Conservation (phyloP, 257 asterid species). For the Capsicum chinense region DNA sequence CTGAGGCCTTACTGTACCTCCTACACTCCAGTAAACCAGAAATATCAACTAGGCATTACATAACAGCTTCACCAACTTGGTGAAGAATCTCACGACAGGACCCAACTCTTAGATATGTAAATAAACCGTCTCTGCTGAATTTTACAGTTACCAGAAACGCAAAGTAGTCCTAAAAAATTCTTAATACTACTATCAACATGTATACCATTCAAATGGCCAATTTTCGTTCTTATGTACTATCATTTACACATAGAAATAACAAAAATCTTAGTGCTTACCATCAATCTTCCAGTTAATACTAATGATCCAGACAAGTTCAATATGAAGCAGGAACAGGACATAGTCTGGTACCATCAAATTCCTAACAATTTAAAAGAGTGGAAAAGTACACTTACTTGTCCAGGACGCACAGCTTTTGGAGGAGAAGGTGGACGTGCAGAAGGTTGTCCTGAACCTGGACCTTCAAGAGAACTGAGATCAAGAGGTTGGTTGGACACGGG, state of each 20-base stretch:
- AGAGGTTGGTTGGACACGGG: conserved; percentile 74
- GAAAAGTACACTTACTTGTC: conserved; percentile 64
- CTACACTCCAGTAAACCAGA: background rate
- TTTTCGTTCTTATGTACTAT: background rate
- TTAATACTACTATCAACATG: background rate
- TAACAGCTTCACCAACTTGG: background rate
- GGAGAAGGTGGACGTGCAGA: conserved; percentile 74
- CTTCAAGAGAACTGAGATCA: conserved; percentile 97
- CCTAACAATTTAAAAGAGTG: background rate
- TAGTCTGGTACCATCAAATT: background rate
- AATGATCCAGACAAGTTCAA: conserved; percentile 16
- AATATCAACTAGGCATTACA: conserved; percentile 8
- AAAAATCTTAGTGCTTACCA: background rate
- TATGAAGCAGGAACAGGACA: background rate
- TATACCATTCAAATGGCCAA: background rate
- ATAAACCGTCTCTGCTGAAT: background rate
- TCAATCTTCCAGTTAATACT: conserved; percentile 3
- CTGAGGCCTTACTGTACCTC: conserved; percentile 16
- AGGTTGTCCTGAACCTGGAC: conserved; percentile 69
- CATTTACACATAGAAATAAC: conserved; percentile 22
- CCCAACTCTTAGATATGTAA: background rate
- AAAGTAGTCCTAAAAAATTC: background rate
- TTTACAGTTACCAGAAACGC: background rate
- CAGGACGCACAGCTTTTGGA: conserved; percentile 96
- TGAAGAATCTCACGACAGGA: background rate